Evolutionary conservation across 1,284 basidiomycete genomes (phyloP).

Genomic region (Tilletia setariae): DNA sequence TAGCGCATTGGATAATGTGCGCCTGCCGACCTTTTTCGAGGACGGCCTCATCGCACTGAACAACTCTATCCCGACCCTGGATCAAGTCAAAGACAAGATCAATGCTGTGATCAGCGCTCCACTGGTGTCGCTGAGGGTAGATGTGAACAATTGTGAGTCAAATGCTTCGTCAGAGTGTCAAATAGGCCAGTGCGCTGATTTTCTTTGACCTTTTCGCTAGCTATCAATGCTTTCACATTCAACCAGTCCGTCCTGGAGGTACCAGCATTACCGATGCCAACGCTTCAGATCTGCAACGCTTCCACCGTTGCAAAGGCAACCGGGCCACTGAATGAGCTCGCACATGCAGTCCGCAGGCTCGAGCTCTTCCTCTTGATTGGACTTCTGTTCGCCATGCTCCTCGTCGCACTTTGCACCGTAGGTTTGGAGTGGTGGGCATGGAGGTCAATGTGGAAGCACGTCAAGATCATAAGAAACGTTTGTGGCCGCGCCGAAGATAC

Average conservation of each 20-base stretch:
- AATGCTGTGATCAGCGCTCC: conserved; percentile 57
- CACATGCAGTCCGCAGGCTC: conserved; percentile 23
- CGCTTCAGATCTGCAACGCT: conserved; percentile 16
- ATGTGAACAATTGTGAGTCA: conserved; percentile 34
- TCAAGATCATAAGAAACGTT: conserved; percentile 28
- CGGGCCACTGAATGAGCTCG: conserved; percentile 32
- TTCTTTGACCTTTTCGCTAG: conserved; percentile 2
- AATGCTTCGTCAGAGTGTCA: not conserved
- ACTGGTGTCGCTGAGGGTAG: conserved; percentile 32
- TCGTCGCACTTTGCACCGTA: conserved; percentile 25
- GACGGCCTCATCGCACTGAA: conserved; percentile 72
- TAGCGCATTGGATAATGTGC: conserved; percentile 70
- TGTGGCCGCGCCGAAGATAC: conserved; percentile 18
- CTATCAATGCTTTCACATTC: conserved; percentile 31
- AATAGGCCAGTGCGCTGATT: not conserved
- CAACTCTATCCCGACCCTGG: conserved; percentile 72
- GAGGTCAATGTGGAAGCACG: conserved; percentile 26
- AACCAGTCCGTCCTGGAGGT: conserved; percentile 29
- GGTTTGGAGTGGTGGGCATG: conserved; percentile 36
- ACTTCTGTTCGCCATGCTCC: conserved; percentile 25
- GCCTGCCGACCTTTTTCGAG: conserved; percentile 75
- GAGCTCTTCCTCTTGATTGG: conserved; percentile 25
- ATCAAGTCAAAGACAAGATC: conserved; percentile 70
- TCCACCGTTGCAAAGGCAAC: conserved; percentile 36
- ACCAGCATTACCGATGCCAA: conserved; percentile 18